A percentile compares a stretch with the other conserved stretches of the same genome.
Conservation (phyloP, 306 rosid genomes). For the Acmispon strigosus region DNA sequence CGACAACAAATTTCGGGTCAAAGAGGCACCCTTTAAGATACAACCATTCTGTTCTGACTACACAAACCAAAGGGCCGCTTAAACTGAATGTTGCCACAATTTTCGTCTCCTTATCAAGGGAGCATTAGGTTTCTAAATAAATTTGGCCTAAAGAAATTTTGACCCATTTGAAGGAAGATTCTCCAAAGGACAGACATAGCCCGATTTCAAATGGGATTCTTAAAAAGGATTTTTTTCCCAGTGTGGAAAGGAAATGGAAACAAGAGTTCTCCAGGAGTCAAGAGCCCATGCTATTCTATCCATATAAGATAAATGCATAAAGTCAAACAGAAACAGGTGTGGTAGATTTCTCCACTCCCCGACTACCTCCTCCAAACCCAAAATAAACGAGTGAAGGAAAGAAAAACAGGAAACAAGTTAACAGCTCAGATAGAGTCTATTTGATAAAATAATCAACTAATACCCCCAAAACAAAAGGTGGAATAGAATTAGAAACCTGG, state of each 20-base stretch:
- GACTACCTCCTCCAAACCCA: not conserved
- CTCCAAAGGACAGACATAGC: not conserved
- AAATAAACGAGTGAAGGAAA: not conserved
- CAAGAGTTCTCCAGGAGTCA: not conserved
- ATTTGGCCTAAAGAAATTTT: not conserved
- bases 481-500: slow-evolving; percentile 48
- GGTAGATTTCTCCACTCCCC: not conserved
- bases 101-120: not conserved
- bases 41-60: no score
- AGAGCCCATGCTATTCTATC: not conserved
- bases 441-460: not conserved
- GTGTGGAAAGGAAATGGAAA: not conserved
- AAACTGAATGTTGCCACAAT: not conserved
- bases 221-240: not conserved
- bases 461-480: not conserved
- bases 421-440: not conserved
- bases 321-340: not conserved
- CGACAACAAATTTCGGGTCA: no score
- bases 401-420: not conserved
- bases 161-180: not conserved
- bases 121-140: not conserved
- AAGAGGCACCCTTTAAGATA: no score
- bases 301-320: not conserved
- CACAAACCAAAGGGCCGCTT: no score
- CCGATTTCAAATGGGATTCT: not conserved